phyloP scores from a whole-genome alignment of 2,329 filamentous ascomycete species.

The Arthrobotrys iridis region DNA sequence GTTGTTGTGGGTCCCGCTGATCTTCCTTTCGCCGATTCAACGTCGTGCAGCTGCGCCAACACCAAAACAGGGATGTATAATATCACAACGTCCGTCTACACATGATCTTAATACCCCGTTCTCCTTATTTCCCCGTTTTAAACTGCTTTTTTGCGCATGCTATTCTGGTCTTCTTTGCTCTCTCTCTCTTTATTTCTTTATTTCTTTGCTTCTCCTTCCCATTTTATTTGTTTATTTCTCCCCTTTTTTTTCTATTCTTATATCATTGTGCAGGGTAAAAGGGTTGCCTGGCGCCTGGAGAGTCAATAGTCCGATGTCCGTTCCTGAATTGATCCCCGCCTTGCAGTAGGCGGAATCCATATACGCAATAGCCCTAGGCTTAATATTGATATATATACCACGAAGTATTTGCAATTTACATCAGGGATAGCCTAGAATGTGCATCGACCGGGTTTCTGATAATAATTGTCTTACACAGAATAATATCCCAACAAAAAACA shows the following conservation, averaged over 20 bases:
- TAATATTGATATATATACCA: too few species aligned
- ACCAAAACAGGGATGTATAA: constrained; percentile 45
- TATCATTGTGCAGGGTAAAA: constrained; percentile 1
- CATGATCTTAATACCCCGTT: background rate
- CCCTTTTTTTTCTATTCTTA: background rate
- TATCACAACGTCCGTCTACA: constrained; percentile 21
- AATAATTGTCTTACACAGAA: too few species aligned
- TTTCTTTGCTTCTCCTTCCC: background rate
- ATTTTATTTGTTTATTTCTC: background rate
- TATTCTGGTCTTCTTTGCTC: background rate
- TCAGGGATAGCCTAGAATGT: background rate
- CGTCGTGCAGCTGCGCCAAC: constrained; percentile 42
- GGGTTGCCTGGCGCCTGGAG: constrained; percentile 17
- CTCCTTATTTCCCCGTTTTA: background rate
- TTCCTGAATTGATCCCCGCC: constrained; percentile 5
- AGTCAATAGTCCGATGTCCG: constrained; percentile 23
- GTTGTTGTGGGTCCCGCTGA: constrained; percentile 22
- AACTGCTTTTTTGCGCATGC: too few species aligned
- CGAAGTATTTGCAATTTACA: background rate
- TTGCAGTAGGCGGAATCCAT: background rate
- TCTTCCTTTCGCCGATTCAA: constrained; percentile 51
- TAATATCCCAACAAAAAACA: too few species aligned
- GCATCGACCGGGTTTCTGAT: too few species aligned
- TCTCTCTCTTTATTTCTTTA: background rate
- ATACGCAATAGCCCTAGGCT: background rate